Base-by-base conservation (phyloP, 805 yeast species). In the Wickerhamomyces bovis region DNA sequence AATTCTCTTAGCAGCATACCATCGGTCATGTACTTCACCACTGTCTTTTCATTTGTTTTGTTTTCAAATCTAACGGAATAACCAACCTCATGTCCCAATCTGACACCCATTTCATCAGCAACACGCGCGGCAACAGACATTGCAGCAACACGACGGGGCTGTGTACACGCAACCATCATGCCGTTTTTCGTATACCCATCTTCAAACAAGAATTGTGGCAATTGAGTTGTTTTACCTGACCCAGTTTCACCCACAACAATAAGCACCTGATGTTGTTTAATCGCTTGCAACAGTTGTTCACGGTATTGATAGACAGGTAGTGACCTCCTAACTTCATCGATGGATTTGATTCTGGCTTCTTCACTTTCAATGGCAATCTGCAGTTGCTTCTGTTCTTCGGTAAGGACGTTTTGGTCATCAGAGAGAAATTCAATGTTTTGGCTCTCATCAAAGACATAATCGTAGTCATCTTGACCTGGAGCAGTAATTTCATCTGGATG, bases 91-190 rank as follows among this genome's bases (percentile, higher is more conserved):
- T 78, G 71, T 0, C 99, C 98, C n/a, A 92, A 56, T n/a, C 70
- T 64, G 1, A 81, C 81, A 8, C 83, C 83, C 74, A 88, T 81
- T 65, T 92, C 99, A 41, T 87, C 89, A 0, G 97, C 89, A 1
- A 92, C 98, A 58, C 99, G 77, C 2, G 84, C 65, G 0, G 99
- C 97, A 42, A 89, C 96, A 42, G 88, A 83, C 44, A 81, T 85
- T 0, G 98, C 98, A 0, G 98, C 98, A 9, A 92, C 97, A 58
- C 98, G 73, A 57, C 98, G 77, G 0, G 98, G 98, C 63, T 90
- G 97, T 0, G 97, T 90, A 56, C 96, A 88, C 1, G 89, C 96
- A 6, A 90, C 73, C 51, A 70, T 79, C 35, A 86, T 70, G 0
- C 78, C 77, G 33, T 66, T 62, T 33, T 70, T 57, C 2, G 89